Conservation (phyloP, 106 monocot species). For the Apostasia ramifera region DNA sequence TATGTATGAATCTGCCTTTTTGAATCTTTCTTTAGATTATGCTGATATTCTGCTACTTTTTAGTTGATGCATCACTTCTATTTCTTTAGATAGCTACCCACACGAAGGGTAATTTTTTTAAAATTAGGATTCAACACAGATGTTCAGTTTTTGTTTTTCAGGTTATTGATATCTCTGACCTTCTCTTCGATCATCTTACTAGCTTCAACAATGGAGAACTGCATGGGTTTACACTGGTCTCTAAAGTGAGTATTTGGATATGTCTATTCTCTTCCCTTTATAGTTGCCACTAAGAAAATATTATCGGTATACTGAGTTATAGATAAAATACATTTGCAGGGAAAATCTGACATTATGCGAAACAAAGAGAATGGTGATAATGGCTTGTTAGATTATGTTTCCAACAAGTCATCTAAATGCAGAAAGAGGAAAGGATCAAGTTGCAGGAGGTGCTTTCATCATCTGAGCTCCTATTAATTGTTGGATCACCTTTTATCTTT, state of each 20-base stretch:
- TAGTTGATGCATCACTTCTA: too few species aligned
- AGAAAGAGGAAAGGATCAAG: constrained; percentile 13
- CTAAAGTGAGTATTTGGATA: constrained; percentile 12
- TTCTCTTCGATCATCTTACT: constrained; percentile 41
- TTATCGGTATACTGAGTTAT: too few species aligned
- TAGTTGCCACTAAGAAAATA: too few species aligned
- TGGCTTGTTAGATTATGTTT: constrained; percentile 13
- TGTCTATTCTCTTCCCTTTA: too few species aligned
- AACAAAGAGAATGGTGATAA: neutral
- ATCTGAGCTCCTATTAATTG: neutral
- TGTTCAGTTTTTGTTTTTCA: constrained; percentile 19
- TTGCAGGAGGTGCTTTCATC: constrained; percentile 7
- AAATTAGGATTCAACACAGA: neutral
- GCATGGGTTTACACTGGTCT: neutral
- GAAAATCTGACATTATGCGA: neutral
- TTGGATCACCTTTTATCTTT: neutral
- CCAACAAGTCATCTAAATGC: constrained; percentile 8
- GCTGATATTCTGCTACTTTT: too few species aligned
- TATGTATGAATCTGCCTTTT: too few species aligned
- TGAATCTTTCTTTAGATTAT: too few species aligned
- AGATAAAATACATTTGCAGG: neutral
- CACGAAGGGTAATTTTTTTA: neutral
- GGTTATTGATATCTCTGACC: constrained; percentile 70
- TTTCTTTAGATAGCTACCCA: too few species aligned
- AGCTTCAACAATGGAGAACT: constrained; percentile 36